Evolutionary conservation across 116 monocot species (phyloP).

Genomic region (Posidonia oceanica): DNA sequence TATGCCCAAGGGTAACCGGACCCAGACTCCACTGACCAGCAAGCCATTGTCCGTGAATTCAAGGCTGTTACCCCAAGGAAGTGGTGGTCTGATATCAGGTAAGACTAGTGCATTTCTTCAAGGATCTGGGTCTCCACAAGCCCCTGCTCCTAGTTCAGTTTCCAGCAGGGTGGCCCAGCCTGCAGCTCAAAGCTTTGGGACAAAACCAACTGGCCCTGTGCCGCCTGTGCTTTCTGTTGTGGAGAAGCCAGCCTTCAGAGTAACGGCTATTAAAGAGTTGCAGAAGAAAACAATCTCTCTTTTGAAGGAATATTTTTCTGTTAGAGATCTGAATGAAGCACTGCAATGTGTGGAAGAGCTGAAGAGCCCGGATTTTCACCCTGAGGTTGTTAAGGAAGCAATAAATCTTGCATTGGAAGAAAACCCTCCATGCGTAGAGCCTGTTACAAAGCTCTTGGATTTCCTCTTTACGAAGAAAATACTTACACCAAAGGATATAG

Average conservation of each 20-base stretch:
- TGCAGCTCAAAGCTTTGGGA: conserved; percentile 5
- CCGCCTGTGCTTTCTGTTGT: conserved; percentile 6
- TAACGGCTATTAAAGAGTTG: conserved; percentile 9
- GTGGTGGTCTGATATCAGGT: conserved; percentile 40
- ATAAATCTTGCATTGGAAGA: conserved; percentile 62
- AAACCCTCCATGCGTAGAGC: conserved; percentile 26
- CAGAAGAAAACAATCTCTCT: conserved; percentile 56
- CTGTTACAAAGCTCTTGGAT: conserved; percentile 37
- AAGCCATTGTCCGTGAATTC: conserved; percentile 32
- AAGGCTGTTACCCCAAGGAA: conserved; percentile 52
- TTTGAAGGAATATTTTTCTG: conserved; percentile 72
- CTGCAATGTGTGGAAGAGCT: conserved; percentile 70
- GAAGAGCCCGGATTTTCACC: conserved; percentile 57
- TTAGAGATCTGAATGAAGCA: conserved; percentile 67
- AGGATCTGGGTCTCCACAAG: conserved; percentile 15
- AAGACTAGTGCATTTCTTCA: conserved; percentile 52
- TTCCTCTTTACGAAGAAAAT: conserved; percentile 28
- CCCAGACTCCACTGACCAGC: conserved; percentile 5
- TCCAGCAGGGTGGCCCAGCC: conserved; percentile 5
- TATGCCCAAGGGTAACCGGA: conserved; percentile 31
- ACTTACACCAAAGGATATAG: conserved; percentile 39
- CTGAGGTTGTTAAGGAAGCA: conserved; percentile 84
- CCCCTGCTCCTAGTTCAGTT: conserved; percentile 9
- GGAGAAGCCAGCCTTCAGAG: conserved; percentile 6
- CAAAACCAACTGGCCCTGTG: conserved; percentile 6